Evolutionary conservation across 1,284 basidiomycete species (phyloP), one percentile per base, ranked within the genome.

Genomic region (Fomitopsis palustris): DNA sequence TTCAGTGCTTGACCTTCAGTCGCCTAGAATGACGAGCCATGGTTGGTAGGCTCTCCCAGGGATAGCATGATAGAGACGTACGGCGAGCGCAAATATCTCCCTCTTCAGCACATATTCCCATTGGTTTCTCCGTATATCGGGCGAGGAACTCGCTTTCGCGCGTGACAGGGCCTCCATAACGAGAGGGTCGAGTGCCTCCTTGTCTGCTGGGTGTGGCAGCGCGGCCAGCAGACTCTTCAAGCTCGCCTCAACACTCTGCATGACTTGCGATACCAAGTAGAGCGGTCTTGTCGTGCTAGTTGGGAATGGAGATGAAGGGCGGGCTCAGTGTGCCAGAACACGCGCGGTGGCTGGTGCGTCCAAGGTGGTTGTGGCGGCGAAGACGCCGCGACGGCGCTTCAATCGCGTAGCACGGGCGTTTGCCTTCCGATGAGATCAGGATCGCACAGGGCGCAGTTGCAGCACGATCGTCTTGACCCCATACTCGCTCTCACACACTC

Each of bases 41-140:
- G 21, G 14, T 21, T 29, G 8, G 21, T 2, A 9, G 45, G 10
- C 9, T 19, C 29, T 17, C 25, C 1, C 27, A 17, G 47, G 33
- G 38, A 14, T 43, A 33, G 39, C 49, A n/a, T 57, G 37, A 31
- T 3, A n/a, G 25, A 35, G 29, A 81, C 86, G 64, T 67, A 91
- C 90, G 42, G 88, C 88, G 58, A 90, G 76, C 21, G 74, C 74
- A 67, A 88, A 87, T 38, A 91, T 78, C 68, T 88, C 86, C 61
- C 83, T 83, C 74, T 82, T 84, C 42, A 92, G 73, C 43, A 85
- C 73, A 65, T 81, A 83, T 67, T 92, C 90, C 90, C 90, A 92
- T 66, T 84, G 84, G 47, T 77, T 82, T 71, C 83, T 86, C 61
- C 81, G 73, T 60, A 82, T 85, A 55, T 90, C 88, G 10, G 76